Evolutionary conservation across 352 stramenopile genomes (phyloP).

Genomic region (Peronospora farinosa): DNA sequence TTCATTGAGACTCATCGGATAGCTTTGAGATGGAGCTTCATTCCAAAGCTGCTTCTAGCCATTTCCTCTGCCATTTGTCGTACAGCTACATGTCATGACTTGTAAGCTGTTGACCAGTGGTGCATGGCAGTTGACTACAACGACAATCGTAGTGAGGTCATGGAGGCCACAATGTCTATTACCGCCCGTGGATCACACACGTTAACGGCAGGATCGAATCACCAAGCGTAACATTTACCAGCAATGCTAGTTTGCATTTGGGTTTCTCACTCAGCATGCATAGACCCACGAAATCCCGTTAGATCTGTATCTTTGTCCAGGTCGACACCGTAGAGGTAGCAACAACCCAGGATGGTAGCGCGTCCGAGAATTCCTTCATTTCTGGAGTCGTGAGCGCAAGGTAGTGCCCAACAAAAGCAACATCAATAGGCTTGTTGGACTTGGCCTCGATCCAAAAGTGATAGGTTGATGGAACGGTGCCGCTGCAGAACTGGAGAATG

Average conservation of each 20-base stretch:
- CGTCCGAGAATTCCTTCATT: slow-evolving; percentile 37
- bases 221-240: neutral
- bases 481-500: slow-evolving; percentile 68
- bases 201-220: too few species aligned
- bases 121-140: too few species aligned
- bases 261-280: neutral
- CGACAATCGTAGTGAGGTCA: too few species aligned
- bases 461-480: slow-evolving; percentile 46
- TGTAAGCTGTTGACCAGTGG: neutral
- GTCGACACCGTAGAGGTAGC: slow-evolving; percentile 45
- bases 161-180: too few species aligned
- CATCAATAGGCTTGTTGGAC: slow-evolving; percentile 40
- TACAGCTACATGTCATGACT: neutral
- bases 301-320: slow-evolving; percentile 55
- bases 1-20: neutral
- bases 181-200: too few species aligned
- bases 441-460: slow-evolving; percentile 77
- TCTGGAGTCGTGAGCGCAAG: slow-evolving; percentile 46
- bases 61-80: neutral
- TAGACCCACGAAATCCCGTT: slow-evolving; percentile 6
- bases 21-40: neutral
- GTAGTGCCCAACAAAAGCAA: slow-evolving; percentile 62
- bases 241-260: too few species aligned
- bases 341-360: slow-evolving; percentile 46
- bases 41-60: neutral